Base-by-base conservation (phyloP, 345 rosid genomes). In the Cardamine resedifolia region DNA sequence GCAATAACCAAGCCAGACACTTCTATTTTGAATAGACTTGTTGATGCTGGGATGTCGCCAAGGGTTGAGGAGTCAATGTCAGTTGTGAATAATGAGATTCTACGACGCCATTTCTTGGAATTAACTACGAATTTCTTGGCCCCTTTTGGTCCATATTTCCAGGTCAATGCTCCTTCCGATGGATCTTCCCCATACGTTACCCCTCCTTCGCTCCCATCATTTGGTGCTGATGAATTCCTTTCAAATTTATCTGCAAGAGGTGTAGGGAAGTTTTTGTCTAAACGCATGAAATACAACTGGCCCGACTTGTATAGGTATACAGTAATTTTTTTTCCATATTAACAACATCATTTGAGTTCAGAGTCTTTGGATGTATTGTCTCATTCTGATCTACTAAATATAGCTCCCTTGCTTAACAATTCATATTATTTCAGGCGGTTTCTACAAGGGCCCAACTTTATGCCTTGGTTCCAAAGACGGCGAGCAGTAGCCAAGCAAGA, bases 41-140 rank as follows among this genome's bases (percentile, higher is more conserved):
- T 95, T 73, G 99, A 95, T 78, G 97, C 96, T 36, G 99, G 99
- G 68, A 58, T 87, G 83, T 91, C 97, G 4, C 98, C 98, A 0
- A 86, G 96, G 83, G 90, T 91, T 61, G 99, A 95, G 88, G 97
- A 91, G 76, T 90, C 99, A 14, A 95, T 95, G 99, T 91, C 99
- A 2, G 91, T 95, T 28, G 99, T 95, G 70, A 95, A 95, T 76
- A 95, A 95, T 68, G 97, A 95, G 83, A 91, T 95, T 74, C 74
- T 95, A 64, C 87, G 97, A 19, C 83, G 99, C 68, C 99, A 95
- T 82, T 95, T 95, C 85, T 81, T 91, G 87, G 99, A 91, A 81
- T 96, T 95, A 19, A 91, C 99, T 10, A 90, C 98, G 56, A 95
- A 95, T 79, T 90, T 95, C 71, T 84, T 95, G 83, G 87, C 99